Conservation (phyloP, 148 eudicot genomes). For the Camellia sinensis region DNA sequence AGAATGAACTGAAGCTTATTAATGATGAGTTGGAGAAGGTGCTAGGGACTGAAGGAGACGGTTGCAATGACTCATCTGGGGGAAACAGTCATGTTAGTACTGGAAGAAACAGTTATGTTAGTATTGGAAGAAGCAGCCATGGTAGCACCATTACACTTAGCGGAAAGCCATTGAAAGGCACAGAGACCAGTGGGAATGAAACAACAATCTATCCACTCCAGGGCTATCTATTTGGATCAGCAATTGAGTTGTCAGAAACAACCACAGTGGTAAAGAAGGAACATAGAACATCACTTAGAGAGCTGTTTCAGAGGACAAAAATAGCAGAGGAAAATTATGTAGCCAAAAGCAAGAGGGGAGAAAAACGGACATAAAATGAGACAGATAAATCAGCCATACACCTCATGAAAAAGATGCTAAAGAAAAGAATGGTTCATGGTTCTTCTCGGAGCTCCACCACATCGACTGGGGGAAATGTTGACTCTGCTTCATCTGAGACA, state of each 20-base stretch:
- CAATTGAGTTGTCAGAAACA: constrained; percentile 59
- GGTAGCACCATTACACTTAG: constrained; percentile 64
- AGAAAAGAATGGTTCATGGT: constrained; percentile 41
- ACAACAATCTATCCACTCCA: constrained; percentile 62
- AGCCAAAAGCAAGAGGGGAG: constrained; percentile 36
- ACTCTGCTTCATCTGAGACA: constrained; percentile 53
- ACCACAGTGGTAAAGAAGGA: constrained; percentile 42
- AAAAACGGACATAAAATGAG: constrained; percentile 51
- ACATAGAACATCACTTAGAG: constrained; percentile 66
- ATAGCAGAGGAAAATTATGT: constrained; percentile 50
- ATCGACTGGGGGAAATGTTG: constrained; percentile 32
- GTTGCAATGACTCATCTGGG: constrained; percentile 60
- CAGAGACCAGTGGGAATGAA: constrained; percentile 41
- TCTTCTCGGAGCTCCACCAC: constrained; percentile 41
- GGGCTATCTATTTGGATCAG: constrained; percentile 72
- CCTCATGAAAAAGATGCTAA: constrained; percentile 64
- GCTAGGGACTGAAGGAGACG: constrained; percentile 59
- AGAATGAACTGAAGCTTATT: constrained; percentile 67
- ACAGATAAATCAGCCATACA: constrained; percentile 49
- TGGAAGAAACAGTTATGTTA: constrained; percentile 5
- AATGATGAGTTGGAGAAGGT: constrained; percentile 80
- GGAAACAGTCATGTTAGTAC: constrained; percentile 58
- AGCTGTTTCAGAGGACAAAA: constrained; percentile 79
- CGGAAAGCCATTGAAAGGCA: constrained; percentile 54
- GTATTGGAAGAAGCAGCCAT: constrained; percentile 69